These are phyloP conservation scores for Oemleria cerasiformis DNA, from an alignment of 306 rosid species.

Conservation along the genomic window DNA sequence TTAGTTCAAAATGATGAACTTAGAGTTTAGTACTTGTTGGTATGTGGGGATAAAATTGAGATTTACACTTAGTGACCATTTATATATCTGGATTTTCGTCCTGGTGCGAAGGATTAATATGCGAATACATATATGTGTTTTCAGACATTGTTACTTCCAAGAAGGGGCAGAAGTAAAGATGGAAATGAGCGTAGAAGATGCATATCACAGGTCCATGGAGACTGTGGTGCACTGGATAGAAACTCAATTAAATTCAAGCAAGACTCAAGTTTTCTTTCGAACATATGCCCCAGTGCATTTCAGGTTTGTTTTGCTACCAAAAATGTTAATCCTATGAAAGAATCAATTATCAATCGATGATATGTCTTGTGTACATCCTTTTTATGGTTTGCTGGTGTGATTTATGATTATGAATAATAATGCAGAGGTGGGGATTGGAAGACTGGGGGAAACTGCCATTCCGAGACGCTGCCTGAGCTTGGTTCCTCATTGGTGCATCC, in stretches of 20 bases:
- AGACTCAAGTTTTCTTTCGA: slow-evolving; percentile 77
- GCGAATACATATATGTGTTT: not conserved
- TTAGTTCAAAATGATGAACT: not conserved
- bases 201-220: slow-evolving; percentile 54
- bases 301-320: slow-evolving; percentile 46
- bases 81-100: not conserved
- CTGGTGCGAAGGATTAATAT: slow-evolving; percentile 4
- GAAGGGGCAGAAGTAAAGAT: slow-evolving; percentile 56
- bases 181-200: slow-evolving; percentile 71
- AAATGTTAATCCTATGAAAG: not conserved
- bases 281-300: slow-evolving; percentile 87
- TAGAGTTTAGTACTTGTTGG: not conserved
- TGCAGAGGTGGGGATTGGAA: slow-evolving; percentile 86
- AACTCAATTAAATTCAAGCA: slow-evolving; percentile 42
- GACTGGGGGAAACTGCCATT: slow-evolving; percentile 76
- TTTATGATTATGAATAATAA: not conserved
- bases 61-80: not conserved
- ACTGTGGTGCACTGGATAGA: slow-evolving; percentile 69
- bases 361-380: no score
- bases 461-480: slow-evolving; percentile 81
- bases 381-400: not conserved
- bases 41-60: not conserved
- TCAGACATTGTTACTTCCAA: slow-evolving; percentile 90
- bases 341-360: no score
- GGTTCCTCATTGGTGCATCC: slow-evolving; percentile 52